These are phyloP conservation scores for Phanerochaete carnosa DNA, from an alignment of 768 basidiomycete genomes.

Conservation along the genomic window DNA sequence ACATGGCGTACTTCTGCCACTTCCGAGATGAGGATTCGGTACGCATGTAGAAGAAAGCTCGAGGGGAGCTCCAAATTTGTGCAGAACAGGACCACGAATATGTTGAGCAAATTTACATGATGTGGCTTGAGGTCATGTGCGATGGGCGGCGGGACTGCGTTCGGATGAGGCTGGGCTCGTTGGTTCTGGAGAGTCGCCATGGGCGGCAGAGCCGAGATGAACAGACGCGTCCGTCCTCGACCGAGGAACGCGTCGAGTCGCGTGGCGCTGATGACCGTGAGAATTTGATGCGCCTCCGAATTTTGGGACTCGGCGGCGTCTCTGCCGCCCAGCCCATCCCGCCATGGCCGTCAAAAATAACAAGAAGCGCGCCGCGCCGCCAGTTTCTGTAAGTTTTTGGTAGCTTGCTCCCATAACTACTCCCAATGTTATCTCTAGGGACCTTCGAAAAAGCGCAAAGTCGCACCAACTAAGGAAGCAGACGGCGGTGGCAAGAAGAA, in stretches of 20 bases:
- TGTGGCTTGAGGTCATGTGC: conserved; percentile 73
- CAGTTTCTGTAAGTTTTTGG: conserved; percentile 23
- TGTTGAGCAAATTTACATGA: conserved; percentile 65
- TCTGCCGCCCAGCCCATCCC: background rate
- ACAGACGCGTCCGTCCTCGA: conserved; percentile 4
- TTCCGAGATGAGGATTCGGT: conserved; percentile 67
- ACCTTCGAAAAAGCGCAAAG: conserved; percentile 62
- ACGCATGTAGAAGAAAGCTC: conserved; percentile 57
- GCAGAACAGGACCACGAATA: conserved; percentile 62
- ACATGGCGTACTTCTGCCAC: conserved; percentile 54
- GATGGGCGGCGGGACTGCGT: conserved; percentile 52
- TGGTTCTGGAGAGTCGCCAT: background rate
- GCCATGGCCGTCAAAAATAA: conserved; percentile 19
- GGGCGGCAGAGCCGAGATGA: background rate
- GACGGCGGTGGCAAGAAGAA: conserved; percentile 23
- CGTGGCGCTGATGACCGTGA: conserved; percentile 8
- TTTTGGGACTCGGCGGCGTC: conserved; percentile 12
- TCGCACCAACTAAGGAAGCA: conserved; percentile 29
- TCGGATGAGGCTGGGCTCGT: background rate
- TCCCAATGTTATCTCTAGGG: conserved; percentile 24
- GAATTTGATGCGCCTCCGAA: conserved; percentile 7
- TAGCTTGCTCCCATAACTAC: background rate
- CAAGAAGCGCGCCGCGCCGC: conserved; percentile 31
- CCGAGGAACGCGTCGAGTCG: background rate
- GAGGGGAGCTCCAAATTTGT: conserved; percentile 55